A percentile compares a stretch with the other conserved stretches of the same genome.
Conservation (phyloP, 768 basidiomycete species). For the Xanthoconium stramineum region DNA sequence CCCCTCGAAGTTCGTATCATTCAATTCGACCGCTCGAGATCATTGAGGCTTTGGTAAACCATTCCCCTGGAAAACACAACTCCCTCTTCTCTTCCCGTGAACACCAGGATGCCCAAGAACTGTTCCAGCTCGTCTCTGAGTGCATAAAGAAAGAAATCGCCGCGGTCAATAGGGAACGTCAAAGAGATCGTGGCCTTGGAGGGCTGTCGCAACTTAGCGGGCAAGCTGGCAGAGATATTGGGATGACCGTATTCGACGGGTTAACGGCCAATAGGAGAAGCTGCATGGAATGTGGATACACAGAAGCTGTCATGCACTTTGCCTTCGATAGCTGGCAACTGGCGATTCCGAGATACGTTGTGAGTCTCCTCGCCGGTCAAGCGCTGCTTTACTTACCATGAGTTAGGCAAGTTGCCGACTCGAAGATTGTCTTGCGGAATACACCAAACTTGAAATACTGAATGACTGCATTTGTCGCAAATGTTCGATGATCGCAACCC, state of each 20-base stretch:
- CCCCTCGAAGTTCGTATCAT: conserved; percentile 51
- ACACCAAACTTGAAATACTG: conserved; percentile 83
- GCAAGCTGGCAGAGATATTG: conserved; percentile 36
- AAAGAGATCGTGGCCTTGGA: conserved; percentile 69
- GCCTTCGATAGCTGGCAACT: conserved; percentile 84
- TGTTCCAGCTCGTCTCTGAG: conserved; percentile 93
- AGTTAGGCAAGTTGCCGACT: conserved; percentile 61
- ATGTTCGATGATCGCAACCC: conserved; percentile 83
- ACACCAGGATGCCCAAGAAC: conserved; percentile 97
- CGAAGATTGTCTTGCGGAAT: conserved; percentile 83
- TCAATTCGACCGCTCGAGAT: conserved; percentile 72
- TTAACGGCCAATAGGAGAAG: conserved; percentile 87
- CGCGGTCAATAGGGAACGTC: conserved; percentile 68
- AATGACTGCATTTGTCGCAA: conserved; percentile 91
- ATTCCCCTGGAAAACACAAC: conserved; percentile 50
- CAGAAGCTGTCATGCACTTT: conserved; percentile 92
- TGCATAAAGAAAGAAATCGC: conserved; percentile 82
- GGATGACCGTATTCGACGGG: conserved; percentile 82
- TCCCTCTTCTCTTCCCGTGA: conserved; percentile 83
- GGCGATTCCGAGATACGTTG: conserved; percentile 60
- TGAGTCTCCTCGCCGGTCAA: conserved; percentile 37
- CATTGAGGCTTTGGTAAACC: conserved; percentile 62
- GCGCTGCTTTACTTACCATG: conserved; percentile 8
- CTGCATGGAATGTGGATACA: conserved; percentile 88
- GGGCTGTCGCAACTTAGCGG: conserved; percentile 38